Evolutionary conservation across 345 rosid species (phyloP).

Genomic region (Pseudoturritis turrita): DNA sequence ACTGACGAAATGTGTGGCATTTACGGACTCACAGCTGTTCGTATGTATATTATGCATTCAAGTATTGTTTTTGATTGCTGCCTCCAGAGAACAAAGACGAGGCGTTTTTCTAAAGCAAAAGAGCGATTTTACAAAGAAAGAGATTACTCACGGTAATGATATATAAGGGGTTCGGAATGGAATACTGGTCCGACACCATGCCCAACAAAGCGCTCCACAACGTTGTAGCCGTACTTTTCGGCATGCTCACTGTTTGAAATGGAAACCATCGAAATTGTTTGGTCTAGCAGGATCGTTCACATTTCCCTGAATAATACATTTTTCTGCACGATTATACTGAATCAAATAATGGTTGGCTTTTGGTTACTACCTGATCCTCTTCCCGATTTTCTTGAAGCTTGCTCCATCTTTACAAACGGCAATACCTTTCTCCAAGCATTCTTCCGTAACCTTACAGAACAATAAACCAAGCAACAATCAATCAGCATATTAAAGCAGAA

Average conservation of each 20-base stretch:
- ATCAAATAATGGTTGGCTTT: not conserved
- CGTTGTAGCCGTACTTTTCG: slow-evolving; percentile 73
- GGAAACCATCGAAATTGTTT: not conserved
- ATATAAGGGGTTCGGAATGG: slow-evolving; percentile 80
- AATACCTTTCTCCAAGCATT: slow-evolving; percentile 88
- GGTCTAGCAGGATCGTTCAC: not conserved
- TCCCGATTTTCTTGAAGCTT: slow-evolving; percentile 85
- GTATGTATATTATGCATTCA: not conserved
- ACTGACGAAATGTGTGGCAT: not conserved
- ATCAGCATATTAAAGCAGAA: not conserved
- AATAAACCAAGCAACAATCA: not conserved
- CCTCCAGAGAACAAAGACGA: not conserved
- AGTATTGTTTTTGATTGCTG: not conserved
- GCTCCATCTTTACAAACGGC: slow-evolving; percentile 92
- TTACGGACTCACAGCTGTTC: not conserved
- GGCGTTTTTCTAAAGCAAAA: not conserved
- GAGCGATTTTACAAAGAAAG: not conserved
- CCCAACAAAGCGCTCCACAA: slow-evolving; percentile 95
- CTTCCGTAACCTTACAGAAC: slow-evolving; percentile 66
- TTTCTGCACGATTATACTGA: not conserved
- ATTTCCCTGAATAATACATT: not conserved
- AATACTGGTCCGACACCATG: slow-evolving; percentile 84
- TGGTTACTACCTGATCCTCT: slow-evolving; percentile 65
- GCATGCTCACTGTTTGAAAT: slow-evolving; percentile 69
- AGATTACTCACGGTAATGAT: slow-evolving; percentile 67